Percentiles rank a stretch among this genome's conserved stretches.
These are phyloP conservation scores for Phytophthora ramorum DNA, from an alignment of 352 stramenopile species.

Conservation along the genomic window DNA sequence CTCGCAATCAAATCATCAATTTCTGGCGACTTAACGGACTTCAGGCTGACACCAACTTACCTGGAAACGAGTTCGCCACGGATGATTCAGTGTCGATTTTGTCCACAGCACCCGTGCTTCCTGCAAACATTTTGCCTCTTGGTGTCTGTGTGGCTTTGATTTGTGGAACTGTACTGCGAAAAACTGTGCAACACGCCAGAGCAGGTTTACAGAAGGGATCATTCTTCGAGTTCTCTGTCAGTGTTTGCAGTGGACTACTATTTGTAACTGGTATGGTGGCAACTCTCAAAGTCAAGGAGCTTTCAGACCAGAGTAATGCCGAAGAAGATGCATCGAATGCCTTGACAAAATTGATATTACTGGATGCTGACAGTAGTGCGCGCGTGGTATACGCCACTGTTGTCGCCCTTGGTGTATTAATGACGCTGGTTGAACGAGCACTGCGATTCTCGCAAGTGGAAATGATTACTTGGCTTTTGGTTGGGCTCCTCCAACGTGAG, in stretches of 20 bases:
- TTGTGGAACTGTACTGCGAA: slow-evolving; percentile 42
- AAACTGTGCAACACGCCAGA: slow-evolving; percentile 14
- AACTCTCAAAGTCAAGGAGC: slow-evolving; percentile 31
- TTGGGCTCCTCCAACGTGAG: slow-evolving; percentile 63
- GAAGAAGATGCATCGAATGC: slow-evolving; percentile 5
- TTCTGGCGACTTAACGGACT: slow-evolving; percentile 81
- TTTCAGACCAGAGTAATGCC: slow-evolving; percentile 8
- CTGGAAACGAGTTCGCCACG: slow-evolving; percentile 75
- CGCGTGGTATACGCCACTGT: slow-evolving; percentile 54
- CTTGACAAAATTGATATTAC: slow-evolving; percentile 15
- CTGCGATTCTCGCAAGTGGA: slow-evolving; percentile 38
- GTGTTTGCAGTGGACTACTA: slow-evolving; percentile 21
- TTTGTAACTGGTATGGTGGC: slow-evolving; percentile 39
- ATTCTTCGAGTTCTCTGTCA: slow-evolving; percentile 14
- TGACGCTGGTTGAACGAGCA: slow-evolving; percentile 3
- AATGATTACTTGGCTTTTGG: slow-evolving; percentile 70
- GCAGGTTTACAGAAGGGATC: slow-evolving; percentile 1
- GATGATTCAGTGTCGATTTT: slow-evolving; percentile 86
- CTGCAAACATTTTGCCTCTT: slow-evolving; percentile 27
- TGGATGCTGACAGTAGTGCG: slow-evolving; percentile 50
- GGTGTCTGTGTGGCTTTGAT: slow-evolving; percentile 45
- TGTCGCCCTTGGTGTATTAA: slow-evolving; percentile 23
- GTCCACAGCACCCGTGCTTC: slow-evolving; percentile 67
- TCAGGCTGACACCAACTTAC: slow-evolving; percentile 43
- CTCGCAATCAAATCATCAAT: slow-evolving; percentile 90